Conservation (phyloP, 2,329 filamentous ascomycete species). For the Macroventuria anomochaeta region DNA sequence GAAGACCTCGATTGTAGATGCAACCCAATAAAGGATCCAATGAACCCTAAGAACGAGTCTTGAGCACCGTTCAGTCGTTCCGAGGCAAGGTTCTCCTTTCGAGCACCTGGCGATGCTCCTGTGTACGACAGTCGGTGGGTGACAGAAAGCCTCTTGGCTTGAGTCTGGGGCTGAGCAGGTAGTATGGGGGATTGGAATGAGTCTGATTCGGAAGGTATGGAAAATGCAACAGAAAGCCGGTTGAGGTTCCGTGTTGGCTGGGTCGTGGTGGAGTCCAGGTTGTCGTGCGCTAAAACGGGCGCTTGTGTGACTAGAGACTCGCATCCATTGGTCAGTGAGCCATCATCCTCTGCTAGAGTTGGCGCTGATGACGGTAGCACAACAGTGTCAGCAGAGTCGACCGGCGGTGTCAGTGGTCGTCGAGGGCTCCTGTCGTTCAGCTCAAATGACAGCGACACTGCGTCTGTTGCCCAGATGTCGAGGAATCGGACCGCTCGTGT, state of each 20-base stretch:
- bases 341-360: conserved; percentile 32
- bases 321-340: conserved; percentile 55
- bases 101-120: conserved; percentile 67
- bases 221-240: conserved; percentile 46
- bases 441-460: conserved; percentile 59
- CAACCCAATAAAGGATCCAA: conserved; percentile 92
- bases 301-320: conserved; percentile 44
- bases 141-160: conserved; percentile 57
- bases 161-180: conserved; percentile 34
- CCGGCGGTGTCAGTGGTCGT: conserved; percentile 49
- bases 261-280: conserved; percentile 35
- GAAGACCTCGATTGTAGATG: conserved; percentile 93
- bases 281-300: conserved; percentile 32
- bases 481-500: conserved; percentile 88
- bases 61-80: conserved; percentile 80
- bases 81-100: conserved; percentile 78
- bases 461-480: conserved; percentile 74
- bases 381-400: conserved; percentile 42
- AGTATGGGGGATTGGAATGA: conserved; percentile 40
- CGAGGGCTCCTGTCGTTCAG: conserved; percentile 39
- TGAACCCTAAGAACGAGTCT: conserved; percentile 86
- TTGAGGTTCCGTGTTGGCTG: conserved; percentile 41
- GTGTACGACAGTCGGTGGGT: conserved; percentile 80
- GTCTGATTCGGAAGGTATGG: conserved; percentile 48
- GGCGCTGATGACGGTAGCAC: conserved; percentile 38